Base-by-base conservation (phyloP, 495 filamentous ascomycete species). In the Penicillium canescens region DNA sequence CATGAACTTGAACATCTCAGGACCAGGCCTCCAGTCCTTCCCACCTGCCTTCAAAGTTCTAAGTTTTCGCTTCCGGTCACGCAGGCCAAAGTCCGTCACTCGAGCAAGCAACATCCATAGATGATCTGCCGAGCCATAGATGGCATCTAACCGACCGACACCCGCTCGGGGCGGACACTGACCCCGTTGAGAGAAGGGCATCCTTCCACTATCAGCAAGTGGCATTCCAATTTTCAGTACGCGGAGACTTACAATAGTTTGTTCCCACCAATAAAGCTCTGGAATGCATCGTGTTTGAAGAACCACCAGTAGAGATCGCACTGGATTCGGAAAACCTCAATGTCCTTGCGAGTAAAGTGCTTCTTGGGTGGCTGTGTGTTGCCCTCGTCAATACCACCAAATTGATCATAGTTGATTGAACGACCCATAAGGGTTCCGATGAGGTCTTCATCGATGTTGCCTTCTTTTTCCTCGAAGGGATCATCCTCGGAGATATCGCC, bases 251-350 rank as follows among this genome's bases (percentile, higher is more conserved):
- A 96, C 92, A 96, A 84, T 28, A 92, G 78, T 44, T 80, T 77
- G 54, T 91, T 90, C 2, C 90, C 94, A 60, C 94, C 93, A 34
- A 98, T 73, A 52, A 97, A 80, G 63, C 91, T 92, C 67, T 97
- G 93, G 60, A 92, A 90, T 6, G 87, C 82, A 70, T 98, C 94
- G 70, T 96, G 92, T 71, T 96, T 95, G 49, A 79, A 85, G 70
- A 88, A 98, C 91, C 91, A 98, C 94, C 94, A 98, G 72, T 88
- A 96, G 26, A 98, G 75, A 70, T 98, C 94, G 49, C 87, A 83
- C 47, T 95, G 81, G 35, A 89, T 82, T 64, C 91, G 84, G 61
- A 89, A 95, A 21, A 74, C 82, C 54, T 92, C 89, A 44, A 92
- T 79, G 43, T 94, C 90, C 50, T 84, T 87, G 16, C 82, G 77